Evolutionary conservation across 2,329 filamentous ascomycete species (phyloP).

Genomic region (Sarocladium strictum): DNA sequence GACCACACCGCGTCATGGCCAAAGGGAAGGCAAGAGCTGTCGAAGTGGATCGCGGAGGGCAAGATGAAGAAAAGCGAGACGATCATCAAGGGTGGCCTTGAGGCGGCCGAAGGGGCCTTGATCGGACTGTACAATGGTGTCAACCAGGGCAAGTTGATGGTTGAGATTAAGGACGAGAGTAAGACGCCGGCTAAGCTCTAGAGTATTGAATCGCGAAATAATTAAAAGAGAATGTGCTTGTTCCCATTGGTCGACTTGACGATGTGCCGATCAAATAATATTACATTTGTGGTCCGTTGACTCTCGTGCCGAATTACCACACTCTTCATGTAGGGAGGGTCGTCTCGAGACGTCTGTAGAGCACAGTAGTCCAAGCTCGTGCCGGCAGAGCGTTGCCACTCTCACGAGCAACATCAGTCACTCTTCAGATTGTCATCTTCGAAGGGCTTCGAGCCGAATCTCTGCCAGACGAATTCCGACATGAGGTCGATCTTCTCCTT

Average conservation of each 20-base stretch:
- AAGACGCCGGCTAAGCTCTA: constrained; percentile 17
- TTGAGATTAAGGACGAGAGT: constrained; percentile 40
- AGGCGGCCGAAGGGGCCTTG: constrained; percentile 56
- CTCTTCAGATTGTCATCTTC: constrained; percentile 22
- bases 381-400: too few relatives aligned
- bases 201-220: not conserved
- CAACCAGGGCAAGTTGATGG: constrained; percentile 64
- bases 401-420: not conserved
- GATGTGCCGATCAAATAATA: too few relatives aligned
- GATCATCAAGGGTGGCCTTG: constrained; percentile 63
- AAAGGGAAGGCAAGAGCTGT: constrained; percentile 53
- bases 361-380: too few relatives aligned
- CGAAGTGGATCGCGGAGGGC: constrained; percentile 63
- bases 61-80: constrained; percentile 68
- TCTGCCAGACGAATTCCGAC: constrained; percentile 34
- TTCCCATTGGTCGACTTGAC: too few relatives aligned
- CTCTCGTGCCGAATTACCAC: too few relatives aligned
- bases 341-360: too few relatives aligned
- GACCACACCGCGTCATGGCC: constrained; percentile 57
- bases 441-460: constrained; percentile 39
- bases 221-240: too few relatives aligned
- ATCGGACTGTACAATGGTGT: constrained; percentile 59
- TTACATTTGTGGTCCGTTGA: too few relatives aligned
- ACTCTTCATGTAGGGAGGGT: too few relatives aligned
- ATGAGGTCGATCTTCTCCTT: constrained; percentile 40